phyloP scores from a whole-genome alignment of 1,284 basidiomycete species.

The Heterobasidion parviporum region DNA sequence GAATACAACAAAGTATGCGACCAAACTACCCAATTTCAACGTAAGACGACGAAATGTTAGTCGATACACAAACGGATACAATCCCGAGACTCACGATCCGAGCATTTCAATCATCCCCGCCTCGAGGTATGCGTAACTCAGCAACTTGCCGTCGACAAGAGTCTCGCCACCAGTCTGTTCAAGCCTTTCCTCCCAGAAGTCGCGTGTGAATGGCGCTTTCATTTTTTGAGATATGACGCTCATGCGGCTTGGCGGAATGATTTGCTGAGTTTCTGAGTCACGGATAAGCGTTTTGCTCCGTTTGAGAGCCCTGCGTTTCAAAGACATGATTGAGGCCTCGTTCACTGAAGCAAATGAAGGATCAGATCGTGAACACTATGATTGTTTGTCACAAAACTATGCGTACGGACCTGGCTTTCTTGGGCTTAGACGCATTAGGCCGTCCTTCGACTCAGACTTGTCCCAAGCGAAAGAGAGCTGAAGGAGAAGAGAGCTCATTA shows the following conservation, averaged over 20 bases:
- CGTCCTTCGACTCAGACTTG: constrained; percentile 54
- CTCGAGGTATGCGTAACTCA: constrained; percentile 65
- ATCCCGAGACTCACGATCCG: constrained; percentile 32
- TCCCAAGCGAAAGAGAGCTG: constrained; percentile 68
- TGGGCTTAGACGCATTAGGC: constrained; percentile 57
- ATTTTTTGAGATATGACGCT: constrained; percentile 29
- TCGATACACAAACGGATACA: background rate
- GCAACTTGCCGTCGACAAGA: constrained; percentile 50
- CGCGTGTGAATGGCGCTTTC: constrained; percentile 46
- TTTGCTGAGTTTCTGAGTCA: constrained; percentile 44
- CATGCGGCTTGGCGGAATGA: constrained; percentile 33
- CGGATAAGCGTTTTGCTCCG: constrained; percentile 50
- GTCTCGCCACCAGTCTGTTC: constrained; percentile 48
- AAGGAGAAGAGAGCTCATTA: background rate
- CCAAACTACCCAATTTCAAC: constrained; percentile 26
- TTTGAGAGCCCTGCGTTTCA: constrained; percentile 50
- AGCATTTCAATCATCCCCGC: constrained; percentile 53
- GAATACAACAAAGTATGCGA: constrained; percentile 62
- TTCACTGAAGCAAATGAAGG: constrained; percentile 28
- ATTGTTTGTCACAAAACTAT: too few species aligned
- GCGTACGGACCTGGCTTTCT: constrained; percentile 37
- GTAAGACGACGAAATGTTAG: background rate
- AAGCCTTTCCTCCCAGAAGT: constrained; percentile 50
- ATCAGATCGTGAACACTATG: too few species aligned
- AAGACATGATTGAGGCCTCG: constrained; percentile 41